A percentile compares a stretch with the other conserved stretches of the same genome.
Evolutionary conservation across 2,329 filamentous ascomycete species (phyloP).

Genomic region (Ceratocystis eucalypticola): DNA sequence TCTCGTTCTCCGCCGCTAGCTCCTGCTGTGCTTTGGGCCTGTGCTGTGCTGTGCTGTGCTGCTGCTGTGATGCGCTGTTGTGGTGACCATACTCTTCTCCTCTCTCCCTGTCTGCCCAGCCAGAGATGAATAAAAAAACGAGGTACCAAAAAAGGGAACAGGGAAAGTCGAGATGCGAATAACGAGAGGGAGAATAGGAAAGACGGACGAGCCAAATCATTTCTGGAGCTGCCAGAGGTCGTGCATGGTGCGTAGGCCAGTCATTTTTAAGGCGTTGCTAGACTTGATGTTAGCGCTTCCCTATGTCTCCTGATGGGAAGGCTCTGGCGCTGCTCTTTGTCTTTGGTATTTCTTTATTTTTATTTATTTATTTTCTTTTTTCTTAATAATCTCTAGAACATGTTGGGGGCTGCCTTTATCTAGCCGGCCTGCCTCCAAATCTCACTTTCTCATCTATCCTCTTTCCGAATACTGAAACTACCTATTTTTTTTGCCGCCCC

Average conservation of each 20-base stretch:
- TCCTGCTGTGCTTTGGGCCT: conserved; percentile 3
- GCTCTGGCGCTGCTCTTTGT: too few relatives aligned
- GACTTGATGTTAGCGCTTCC: background rate
- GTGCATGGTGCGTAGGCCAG: background rate
- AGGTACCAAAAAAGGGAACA: background rate
- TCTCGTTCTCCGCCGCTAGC: background rate
- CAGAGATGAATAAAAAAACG: background rate
- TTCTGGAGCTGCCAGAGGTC: background rate
- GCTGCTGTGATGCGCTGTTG: background rate
- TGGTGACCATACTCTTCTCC: background rate
- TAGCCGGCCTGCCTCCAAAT: too few relatives aligned
- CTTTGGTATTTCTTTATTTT: background rate
- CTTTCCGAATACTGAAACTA: too few relatives aligned
- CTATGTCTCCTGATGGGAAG: background rate
- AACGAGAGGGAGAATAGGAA: too few relatives aligned
- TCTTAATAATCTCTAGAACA: background rate
- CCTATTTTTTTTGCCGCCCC: background rate
- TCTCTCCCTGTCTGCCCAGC: background rate
- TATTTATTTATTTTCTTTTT: conserved; percentile 9
- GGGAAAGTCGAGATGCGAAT: background rate
- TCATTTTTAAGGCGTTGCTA: too few relatives aligned
- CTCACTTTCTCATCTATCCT: too few relatives aligned
- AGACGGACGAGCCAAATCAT: background rate
- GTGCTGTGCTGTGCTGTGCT: background rate
- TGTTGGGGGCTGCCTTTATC: too few relatives aligned